These are phyloP conservation scores for Hypoxylon sp. DNA, from an alignment of 2,329 filamentous ascomycete genomes.

Conservation along the genomic window DNA sequence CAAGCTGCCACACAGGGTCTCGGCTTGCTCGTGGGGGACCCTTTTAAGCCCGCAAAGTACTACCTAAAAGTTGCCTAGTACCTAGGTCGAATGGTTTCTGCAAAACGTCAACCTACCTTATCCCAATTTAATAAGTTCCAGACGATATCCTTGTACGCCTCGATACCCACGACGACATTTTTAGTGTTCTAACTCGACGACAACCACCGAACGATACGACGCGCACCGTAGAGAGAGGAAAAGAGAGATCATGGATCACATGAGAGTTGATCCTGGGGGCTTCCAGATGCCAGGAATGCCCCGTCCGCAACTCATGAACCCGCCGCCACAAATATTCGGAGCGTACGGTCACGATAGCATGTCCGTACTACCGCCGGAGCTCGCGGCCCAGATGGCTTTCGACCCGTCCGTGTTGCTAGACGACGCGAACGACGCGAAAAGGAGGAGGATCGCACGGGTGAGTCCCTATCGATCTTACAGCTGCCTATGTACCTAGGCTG, in stretches of 20 bases:
- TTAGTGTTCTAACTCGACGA: constrained; percentile 16
- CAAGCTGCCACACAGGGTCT: not conserved
- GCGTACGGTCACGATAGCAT: constrained; percentile 68
- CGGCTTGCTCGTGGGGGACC: constrained; percentile 14
- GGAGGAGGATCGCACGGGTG: constrained; percentile 87
- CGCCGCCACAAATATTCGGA: constrained; percentile 75
- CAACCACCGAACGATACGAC: constrained; percentile 9
- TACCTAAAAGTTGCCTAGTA: constrained; percentile 26
- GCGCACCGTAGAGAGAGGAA: constrained; percentile 1
- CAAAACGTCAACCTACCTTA: constrained; percentile 24
- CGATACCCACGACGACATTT: constrained; percentile 12
- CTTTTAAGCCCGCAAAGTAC: constrained; percentile 31
- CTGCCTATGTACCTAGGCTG: constrained; percentile 19
- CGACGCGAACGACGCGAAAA: constrained; percentile 82
- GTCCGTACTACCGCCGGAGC: constrained; percentile 64
- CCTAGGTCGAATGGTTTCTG: constrained; percentile 28
- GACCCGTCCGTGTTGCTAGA: constrained; percentile 66
- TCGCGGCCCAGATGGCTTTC: constrained; percentile 67
- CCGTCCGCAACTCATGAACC: constrained; percentile 68
- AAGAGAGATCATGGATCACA: constrained; percentile 57
- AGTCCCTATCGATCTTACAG: constrained; percentile 44
- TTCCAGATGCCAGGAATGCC: constrained; percentile 67
- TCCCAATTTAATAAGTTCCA: constrained; percentile 13
- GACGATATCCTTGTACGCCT: constrained; percentile 17
- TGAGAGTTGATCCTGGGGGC: constrained; percentile 51